phyloP scores from a whole-genome alignment of 164 flowering plant genomes.

The Platanus orientalis region DNA sequence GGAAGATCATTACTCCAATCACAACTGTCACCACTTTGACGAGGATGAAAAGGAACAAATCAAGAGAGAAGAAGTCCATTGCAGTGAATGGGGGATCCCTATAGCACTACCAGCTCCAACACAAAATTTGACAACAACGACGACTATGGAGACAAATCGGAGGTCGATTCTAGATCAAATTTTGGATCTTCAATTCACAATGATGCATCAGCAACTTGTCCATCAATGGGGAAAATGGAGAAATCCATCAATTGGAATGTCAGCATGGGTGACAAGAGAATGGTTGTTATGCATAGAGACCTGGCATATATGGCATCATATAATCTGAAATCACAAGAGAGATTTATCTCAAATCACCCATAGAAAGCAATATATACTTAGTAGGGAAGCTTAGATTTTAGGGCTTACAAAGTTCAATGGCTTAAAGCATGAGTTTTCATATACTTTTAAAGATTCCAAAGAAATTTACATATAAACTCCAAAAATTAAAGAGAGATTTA shows the following conservation, averaged over 20 bases:
- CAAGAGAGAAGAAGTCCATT: conserved; percentile 81
- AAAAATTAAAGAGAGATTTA: no score
- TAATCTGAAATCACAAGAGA: no score
- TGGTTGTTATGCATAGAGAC: conserved; percentile 83
- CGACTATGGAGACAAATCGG: conserved; percentile 54
- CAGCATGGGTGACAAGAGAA: conserved; percentile 34
- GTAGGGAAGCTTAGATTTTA: no score
- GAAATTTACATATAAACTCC: no score
- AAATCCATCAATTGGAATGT: conserved; percentile 41
- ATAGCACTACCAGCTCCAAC: conserved; percentile 47
- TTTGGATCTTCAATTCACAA: conserved; percentile 46
- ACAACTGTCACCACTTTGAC: conserved; percentile 12
- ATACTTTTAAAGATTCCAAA: no score
- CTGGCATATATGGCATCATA: no score
- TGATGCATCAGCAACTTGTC: conserved; percentile 9
- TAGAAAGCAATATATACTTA: no score
- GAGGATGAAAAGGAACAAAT: conserved; percentile 27
- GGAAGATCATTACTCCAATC: background rate
- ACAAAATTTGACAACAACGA: conserved; percentile 24
- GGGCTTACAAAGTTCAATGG: no score
- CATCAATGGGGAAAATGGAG: conserved; percentile 25
- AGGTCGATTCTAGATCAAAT: conserved; percentile 50
- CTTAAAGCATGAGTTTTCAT: no score
- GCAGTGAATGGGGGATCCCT: conserved; percentile 94
- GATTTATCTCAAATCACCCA: no score